A percentile compares a stretch with the other conserved stretches of the same genome.
These are phyloP conservation scores for Dipteronia dyeriana DNA, from an alignment of 345 rosid species.

Conservation along the genomic window DNA sequence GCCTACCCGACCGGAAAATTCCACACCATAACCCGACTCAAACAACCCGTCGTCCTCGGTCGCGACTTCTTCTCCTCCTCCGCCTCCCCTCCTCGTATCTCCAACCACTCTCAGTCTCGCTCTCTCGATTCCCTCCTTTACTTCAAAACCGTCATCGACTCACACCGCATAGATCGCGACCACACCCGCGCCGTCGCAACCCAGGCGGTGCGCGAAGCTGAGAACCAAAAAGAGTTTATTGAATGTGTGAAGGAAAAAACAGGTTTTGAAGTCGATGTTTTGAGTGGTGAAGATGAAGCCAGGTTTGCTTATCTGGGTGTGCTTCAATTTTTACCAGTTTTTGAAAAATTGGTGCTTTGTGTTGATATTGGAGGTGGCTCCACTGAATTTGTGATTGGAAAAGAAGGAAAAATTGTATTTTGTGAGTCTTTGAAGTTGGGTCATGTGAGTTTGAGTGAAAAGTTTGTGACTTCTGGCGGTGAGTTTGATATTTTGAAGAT, in stretches of 20 bases:
- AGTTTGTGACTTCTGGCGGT: slow-evolving; percentile 28
- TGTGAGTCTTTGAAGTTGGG: slow-evolving; percentile 61
- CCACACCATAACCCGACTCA: slow-evolving; percentile 46
- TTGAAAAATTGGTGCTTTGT: slow-evolving; percentile 46
- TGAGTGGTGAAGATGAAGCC: slow-evolving; percentile 71
- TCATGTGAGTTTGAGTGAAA: slow-evolving; percentile 60
- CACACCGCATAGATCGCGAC: slow-evolving; percentile 28
- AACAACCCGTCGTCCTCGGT: slow-evolving; percentile 50
- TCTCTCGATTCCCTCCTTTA: slow-evolving; percentile 44
- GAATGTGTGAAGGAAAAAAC: slow-evolving; percentile 33
- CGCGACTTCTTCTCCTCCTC: slow-evolving; percentile 38
- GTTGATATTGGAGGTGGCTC: slow-evolving; percentile 82
- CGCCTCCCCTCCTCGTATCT: slow-evolving; percentile 27
- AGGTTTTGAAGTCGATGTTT: slow-evolving; percentile 46
- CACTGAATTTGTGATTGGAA: slow-evolving; percentile 64
- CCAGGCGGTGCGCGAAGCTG: slow-evolving; percentile 56
- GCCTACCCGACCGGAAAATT: slow-evolving; percentile 53
- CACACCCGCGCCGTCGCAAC: slow-evolving; percentile 66
- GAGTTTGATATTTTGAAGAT: slow-evolving; percentile 29
- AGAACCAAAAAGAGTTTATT: slow-evolving; percentile 39
- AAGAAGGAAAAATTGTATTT: slow-evolving; percentile 43
- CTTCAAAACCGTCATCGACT: slow-evolving; percentile 41
- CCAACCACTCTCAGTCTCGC: slow-evolving; percentile 39
- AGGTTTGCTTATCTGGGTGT: slow-evolving; percentile 57
- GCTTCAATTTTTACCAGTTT: slow-evolving; percentile 61